Evolutionary conservation across 2,329 filamentous ascomycete genomes (phyloP).

Genomic region (Diaporthe amygdali): DNA sequence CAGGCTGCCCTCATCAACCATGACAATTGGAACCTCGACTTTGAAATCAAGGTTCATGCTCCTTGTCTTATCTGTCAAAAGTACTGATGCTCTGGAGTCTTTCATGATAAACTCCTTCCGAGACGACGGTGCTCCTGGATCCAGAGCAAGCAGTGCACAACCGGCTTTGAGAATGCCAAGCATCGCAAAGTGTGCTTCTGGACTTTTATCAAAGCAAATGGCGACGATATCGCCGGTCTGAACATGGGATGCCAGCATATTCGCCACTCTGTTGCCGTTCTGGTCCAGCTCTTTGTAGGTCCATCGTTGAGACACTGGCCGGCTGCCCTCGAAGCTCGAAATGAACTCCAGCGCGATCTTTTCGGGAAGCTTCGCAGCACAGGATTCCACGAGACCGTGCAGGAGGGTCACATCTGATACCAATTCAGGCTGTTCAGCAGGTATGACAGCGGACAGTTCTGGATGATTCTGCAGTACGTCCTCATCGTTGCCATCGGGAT

Average conservation of each 20-base stretch:
- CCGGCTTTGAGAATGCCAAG: conserved; percentile 83
- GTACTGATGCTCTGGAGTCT: conserved; percentile 70
- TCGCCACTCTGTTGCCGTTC: conserved; percentile 74
- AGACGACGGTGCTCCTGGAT: conserved; percentile 72
- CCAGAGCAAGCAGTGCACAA: conserved; percentile 80
- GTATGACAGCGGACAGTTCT: conserved; percentile 67
- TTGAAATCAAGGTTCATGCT: conserved; percentile 38
- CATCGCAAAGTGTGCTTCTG: conserved; percentile 83
- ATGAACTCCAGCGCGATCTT: conserved; percentile 79
- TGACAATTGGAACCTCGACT: conserved; percentile 38
- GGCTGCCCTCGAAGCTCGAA: conserved; percentile 53
- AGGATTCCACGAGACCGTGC: conserved; percentile 78
- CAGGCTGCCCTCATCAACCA: conserved; percentile 39
- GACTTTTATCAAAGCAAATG: conserved; percentile 83
- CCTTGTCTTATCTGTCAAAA: conserved; percentile 59
- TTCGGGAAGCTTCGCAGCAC: conserved; percentile 60
- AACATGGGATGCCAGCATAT: conserved; percentile 60
- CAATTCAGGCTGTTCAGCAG: conserved; percentile 64
- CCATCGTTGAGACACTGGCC: conserved; percentile 63
- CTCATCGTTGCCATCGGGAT: conserved; percentile 46
- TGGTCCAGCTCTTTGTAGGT: conserved; percentile 75
- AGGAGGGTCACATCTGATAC: conserved; percentile 64
- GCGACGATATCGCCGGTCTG: conserved; percentile 68
- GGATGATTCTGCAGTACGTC: conserved; percentile 40
- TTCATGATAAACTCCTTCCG: conserved; percentile 79